Conservation (phyloP, 306 rosid species). For the Phaseolus lunatus region DNA sequence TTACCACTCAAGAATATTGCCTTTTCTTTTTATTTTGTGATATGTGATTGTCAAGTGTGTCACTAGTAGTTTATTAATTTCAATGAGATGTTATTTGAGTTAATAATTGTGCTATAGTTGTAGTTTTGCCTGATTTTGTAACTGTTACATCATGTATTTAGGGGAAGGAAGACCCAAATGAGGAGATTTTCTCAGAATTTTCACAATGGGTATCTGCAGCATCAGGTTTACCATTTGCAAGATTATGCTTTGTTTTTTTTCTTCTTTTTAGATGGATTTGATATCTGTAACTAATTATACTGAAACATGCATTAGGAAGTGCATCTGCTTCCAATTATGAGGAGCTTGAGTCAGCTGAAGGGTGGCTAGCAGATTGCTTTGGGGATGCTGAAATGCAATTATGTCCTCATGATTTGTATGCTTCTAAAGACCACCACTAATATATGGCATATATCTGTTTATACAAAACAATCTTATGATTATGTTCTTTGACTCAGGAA, state of each 20-base stretch:
- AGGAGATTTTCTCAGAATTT: constrained; percentile 50
- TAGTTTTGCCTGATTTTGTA: constrained; percentile 16
- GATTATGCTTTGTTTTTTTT: background rate
- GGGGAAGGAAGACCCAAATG: constrained; percentile 61
- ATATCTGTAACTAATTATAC: constrained; percentile 29
- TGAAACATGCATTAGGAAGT: constrained; percentile 56
- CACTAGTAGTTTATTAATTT: background rate
- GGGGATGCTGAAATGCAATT: constrained; percentile 70
- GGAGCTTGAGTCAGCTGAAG: constrained; percentile 68
- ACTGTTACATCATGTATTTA: constrained; percentile 49
- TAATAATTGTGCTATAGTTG: background rate
- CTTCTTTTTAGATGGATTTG: background rate
- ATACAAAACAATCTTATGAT: constrained; percentile 45
- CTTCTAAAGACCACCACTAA: constrained; percentile 43
- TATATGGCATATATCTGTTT: constrained; percentile 8
- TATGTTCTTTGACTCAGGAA: constrained; percentile 64
- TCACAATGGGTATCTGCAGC: constrained; percentile 61
- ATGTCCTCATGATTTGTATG: constrained; percentile 74
- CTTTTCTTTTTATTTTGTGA: background rate
- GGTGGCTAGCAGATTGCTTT: constrained; percentile 83
- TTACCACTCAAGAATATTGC: background rate
- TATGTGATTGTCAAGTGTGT: background rate
- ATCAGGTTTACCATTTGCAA: constrained; percentile 61
- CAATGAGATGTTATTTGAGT: constrained; percentile 30
- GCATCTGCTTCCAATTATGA: constrained; percentile 61